These are phyloP conservation scores for Diaporthe destruens DNA, from an alignment of 2,329 filamentous ascomycete genomes.

Conservation along the genomic window DNA sequence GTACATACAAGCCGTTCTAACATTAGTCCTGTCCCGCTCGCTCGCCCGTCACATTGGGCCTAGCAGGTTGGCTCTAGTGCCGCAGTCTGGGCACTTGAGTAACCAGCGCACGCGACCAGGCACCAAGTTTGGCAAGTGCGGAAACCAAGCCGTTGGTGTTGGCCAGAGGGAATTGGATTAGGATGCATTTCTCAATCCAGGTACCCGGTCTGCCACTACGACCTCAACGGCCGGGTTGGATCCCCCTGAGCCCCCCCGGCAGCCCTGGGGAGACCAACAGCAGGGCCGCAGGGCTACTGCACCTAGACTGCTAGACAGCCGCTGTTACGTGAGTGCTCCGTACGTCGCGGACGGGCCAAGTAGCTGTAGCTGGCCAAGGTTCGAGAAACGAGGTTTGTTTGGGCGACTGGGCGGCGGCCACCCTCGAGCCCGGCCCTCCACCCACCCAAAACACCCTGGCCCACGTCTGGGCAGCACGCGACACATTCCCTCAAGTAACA, in stretches of 20 bases:
- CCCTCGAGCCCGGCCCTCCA: slow-evolving; percentile 12
- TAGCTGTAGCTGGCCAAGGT: slow-evolving; percentile 24
- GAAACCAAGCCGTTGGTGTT: slow-evolving; percentile 12
- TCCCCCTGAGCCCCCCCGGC: neutral
- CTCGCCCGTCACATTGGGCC: slow-evolving; percentile 4
- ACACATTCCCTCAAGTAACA: slow-evolving; percentile 30
- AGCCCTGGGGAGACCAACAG: neutral
- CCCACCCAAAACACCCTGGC: slow-evolving; percentile 25
- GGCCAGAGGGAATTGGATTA: neutral
- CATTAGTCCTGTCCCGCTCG: neutral
- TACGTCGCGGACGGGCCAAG: slow-evolving; percentile 7
- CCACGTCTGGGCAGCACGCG: slow-evolving; percentile 31
- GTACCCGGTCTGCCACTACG: neutral
- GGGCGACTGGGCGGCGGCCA: neutral
- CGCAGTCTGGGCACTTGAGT: slow-evolving; percentile 4
- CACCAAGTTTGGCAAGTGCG: slow-evolving; percentile 22
- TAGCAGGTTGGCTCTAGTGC: slow-evolving; percentile 18
- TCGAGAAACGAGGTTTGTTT: slow-evolving; percentile 29
- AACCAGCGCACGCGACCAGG: slow-evolving; percentile 12
- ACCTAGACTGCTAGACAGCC: slow-evolving; percentile 2
- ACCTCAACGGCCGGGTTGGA: slow-evolving; percentile 5
- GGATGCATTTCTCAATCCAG: slow-evolving; percentile 20
- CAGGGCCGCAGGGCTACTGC: neutral
- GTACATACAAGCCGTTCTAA: neutral
- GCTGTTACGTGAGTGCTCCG: slow-evolving; percentile 6